A percentile compares a stretch with the other conserved stretches of the same genome.
Evolutionary conservation across 1,139 yeast species (phyloP).

Genomic region (Geotrichum phurueaensis): DNA sequence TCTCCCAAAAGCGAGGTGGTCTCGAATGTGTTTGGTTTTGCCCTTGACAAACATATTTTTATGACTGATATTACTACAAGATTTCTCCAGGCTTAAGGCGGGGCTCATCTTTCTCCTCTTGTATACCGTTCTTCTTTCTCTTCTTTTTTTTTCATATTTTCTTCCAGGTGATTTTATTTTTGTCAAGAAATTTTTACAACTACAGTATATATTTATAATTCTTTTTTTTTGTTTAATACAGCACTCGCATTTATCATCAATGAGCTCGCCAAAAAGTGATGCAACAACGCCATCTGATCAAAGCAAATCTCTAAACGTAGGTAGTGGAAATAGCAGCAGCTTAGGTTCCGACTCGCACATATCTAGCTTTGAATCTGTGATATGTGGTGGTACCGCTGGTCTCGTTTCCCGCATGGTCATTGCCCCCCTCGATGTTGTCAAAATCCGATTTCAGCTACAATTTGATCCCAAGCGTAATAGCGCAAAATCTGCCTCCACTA

Average conservation of each 20-base stretch:
- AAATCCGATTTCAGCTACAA: constrained; percentile 74
- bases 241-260: not conserved
- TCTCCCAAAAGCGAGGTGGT: not conserved
- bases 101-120: not conserved
- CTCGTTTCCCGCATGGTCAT: constrained; percentile 48
- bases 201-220: not conserved
- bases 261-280: not conserved
- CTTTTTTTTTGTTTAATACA: not conserved
- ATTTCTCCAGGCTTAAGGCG: too few relatives aligned
- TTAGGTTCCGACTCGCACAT: constrained; percentile 31
- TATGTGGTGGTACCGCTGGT: constrained; percentile 74
- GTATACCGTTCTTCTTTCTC: not conserved
- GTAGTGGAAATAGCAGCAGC: constrained; percentile 12
- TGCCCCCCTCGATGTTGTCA: constrained; percentile 86
- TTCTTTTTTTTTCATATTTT: not conserved
- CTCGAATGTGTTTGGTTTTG: too few relatives aligned
- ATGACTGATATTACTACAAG: too few relatives aligned
- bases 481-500: not conserved
- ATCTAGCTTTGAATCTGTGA: constrained; percentile 37
- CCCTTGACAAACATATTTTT: too few relatives aligned
- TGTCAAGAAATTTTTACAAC: not conserved
- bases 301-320: constrained; percentile 2
- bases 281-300: not conserved
- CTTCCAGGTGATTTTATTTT: not conserved
- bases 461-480: constrained; percentile 11